Conservation (phyloP, 257 asterid species). For the Solanum bulbocastanum region DNA sequence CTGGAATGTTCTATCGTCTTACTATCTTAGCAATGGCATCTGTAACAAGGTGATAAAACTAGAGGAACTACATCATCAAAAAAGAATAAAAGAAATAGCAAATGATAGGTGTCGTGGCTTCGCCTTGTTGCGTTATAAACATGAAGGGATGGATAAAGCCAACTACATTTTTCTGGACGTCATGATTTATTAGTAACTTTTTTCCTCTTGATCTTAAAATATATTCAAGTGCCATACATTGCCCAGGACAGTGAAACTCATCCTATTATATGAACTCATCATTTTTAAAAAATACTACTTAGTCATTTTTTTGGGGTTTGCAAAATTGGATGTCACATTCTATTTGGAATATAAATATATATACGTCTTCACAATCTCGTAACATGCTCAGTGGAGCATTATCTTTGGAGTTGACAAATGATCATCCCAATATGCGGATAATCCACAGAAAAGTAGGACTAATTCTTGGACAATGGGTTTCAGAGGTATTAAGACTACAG, state of each 20-base stretch:
- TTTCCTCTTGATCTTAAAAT: not conserved
- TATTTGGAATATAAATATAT: not conserved
- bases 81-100: not conserved
- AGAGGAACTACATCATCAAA: not conserved
- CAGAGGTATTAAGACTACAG: conserved; percentile 55
- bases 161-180: not conserved
- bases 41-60: not conserved
- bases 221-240: not conserved
- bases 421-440: conserved; percentile 84
- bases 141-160: not conserved
- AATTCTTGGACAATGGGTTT: conserved; percentile 97
- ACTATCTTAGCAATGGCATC: not conserved
- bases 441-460: conserved; percentile 91
- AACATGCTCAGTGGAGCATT: conserved; percentile 66
- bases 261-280: not conserved
- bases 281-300: not conserved
- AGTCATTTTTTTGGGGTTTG: not conserved
- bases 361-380: not conserved
- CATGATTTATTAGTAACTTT: not conserved
- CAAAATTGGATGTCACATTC: not conserved
- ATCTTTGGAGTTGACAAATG: conserved; percentile 67
- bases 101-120: not conserved
- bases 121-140: not conserved
- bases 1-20: not conserved
- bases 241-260: not conserved